These are phyloP conservation scores for Termitomyces heimii DNA, from an alignment of 768 basidiomycete genomes.

Conservation along the genomic window DNA sequence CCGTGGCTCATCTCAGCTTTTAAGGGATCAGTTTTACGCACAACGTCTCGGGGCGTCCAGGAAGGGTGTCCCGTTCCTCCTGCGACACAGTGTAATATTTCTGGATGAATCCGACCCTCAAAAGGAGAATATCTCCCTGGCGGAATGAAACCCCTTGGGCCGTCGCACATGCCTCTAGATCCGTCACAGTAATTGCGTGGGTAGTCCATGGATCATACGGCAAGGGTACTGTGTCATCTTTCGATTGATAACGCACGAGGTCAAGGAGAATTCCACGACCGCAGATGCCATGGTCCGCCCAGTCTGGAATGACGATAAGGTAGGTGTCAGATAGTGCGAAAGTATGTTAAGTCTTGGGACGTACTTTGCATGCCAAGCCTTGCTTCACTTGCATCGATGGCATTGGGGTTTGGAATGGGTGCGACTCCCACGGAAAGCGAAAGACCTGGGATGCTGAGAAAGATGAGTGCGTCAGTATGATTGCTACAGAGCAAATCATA, in stretches of 20 bases:
- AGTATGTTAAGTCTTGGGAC: constrained; percentile 17
- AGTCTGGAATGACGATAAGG: constrained; percentile 34
- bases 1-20: neutral
- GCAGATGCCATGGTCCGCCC: constrained; percentile 66
- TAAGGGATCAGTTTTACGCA: constrained; percentile 22
- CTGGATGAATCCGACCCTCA: constrained; percentile 59
- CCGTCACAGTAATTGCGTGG: constrained; percentile 44
- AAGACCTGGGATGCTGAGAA: constrained; percentile 34
- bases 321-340: constrained; percentile 1
- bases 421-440: constrained; percentile 39
- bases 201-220: constrained; percentile 64
- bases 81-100: constrained; percentile 40
- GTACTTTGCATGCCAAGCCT: constrained; percentile 65
- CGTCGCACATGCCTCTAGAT: constrained; percentile 54
- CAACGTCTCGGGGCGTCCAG: constrained; percentile 44
- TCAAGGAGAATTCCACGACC: constrained; percentile 66
- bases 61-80: constrained; percentile 38
- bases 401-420: constrained; percentile 40
- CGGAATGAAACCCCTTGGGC: constrained; percentile 53
- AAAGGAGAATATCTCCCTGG: constrained; percentile 52
- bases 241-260: constrained; percentile 47
- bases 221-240: constrained; percentile 24
- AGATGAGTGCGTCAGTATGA: neutral
- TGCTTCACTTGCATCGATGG: constrained; percentile 38
- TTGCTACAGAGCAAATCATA: neutral